Conservation (phyloP, 108 stramenopile species). For the Fistulifera pelliculosa region DNA sequence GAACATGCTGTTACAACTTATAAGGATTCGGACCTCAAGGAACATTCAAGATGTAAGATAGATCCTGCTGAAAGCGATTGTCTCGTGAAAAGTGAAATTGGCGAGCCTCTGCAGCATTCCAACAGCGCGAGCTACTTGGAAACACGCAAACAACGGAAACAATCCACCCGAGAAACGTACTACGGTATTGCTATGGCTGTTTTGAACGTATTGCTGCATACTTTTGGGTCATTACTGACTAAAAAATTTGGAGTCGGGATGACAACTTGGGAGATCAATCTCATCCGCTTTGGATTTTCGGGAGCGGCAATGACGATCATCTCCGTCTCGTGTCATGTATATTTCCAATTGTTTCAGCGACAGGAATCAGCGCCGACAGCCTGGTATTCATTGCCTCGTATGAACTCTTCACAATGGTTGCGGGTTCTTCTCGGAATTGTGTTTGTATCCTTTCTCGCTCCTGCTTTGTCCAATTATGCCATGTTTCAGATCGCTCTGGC, state of each 20-base stretch:
- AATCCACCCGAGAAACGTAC: background rate
- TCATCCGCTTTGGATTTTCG: constrained; percentile 85
- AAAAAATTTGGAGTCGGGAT: constrained; percentile 59
- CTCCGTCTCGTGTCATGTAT: constrained; percentile 28
- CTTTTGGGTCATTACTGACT: constrained; percentile 63
- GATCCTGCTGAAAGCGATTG: background rate
- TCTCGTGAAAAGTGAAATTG: background rate
- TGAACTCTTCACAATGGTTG: constrained; percentile 38
- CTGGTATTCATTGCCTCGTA: constrained; percentile 48
- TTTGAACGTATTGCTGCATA: constrained; percentile 69
- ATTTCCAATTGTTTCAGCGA: background rate
- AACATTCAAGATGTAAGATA: background rate
- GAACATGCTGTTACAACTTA: background rate
- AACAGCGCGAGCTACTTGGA: constrained; percentile 1
- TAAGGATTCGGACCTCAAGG: background rate
- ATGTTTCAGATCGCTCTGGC: constrained; percentile 77
- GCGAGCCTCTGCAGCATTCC: background rate
- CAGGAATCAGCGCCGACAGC: background rate
- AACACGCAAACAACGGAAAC: background rate
- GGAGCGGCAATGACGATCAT: constrained; percentile 43
- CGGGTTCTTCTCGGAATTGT: constrained; percentile 53
- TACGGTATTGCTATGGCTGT: constrained; percentile 51
- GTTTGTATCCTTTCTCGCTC: constrained; percentile 71
- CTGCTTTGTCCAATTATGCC: constrained; percentile 73
- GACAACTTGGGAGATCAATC: constrained; percentile 76